Evolutionary conservation across 306 rosid genomes (phyloP).

Genomic region (Fragaria vesca): DNA sequence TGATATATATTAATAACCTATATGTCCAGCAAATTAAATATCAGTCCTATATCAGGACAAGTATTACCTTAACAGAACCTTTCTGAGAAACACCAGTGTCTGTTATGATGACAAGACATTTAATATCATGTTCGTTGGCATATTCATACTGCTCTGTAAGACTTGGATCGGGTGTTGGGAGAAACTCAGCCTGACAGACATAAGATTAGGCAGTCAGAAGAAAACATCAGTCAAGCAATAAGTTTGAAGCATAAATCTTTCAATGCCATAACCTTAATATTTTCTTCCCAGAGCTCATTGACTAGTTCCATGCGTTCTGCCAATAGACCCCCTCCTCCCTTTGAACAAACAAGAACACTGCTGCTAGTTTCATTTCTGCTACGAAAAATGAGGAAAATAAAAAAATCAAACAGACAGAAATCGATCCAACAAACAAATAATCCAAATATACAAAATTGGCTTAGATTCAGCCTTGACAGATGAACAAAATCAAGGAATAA

Average conservation of each 20-base stretch:
- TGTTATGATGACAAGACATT: slow-evolving; percentile 81
- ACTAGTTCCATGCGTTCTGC: slow-evolving; percentile 85
- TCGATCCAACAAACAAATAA: not conserved
- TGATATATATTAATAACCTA: not conserved
- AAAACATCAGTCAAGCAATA: slow-evolving; percentile 12
- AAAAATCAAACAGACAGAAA: not conserved
- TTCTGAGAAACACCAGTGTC: slow-evolving; percentile 57
- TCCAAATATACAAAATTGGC: not conserved
- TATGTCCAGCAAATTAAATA: not conserved
- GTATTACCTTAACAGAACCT: slow-evolving; percentile 63
- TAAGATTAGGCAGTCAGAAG: slow-evolving; percentile 30
- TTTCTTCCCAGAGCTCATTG: slow-evolving; percentile 83
- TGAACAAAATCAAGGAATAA: slow-evolving; percentile 13
- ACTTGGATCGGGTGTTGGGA: slow-evolving; percentile 85
- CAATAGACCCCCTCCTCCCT: slow-evolving; percentile 95
- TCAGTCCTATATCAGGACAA: not conserved
- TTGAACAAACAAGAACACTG: slow-evolving; percentile 78
- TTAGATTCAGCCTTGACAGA: slow-evolving; percentile 18
- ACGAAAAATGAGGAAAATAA: slow-evolving; percentile 11
- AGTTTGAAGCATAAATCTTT: slow-evolving; percentile 17
- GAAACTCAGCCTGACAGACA: slow-evolving; percentile 75
- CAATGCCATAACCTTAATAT: slow-evolving; percentile 61
- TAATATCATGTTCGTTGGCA: slow-evolving; percentile 87
- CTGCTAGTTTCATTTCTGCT: slow-evolving; percentile 67
- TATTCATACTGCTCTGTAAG: slow-evolving; percentile 95